Percentiles rank a stretch among this genome's conserved stretches.
Conservation (phyloP, 2,329 filamentous ascomycete species). For the Fusarium keratoplasticum region DNA sequence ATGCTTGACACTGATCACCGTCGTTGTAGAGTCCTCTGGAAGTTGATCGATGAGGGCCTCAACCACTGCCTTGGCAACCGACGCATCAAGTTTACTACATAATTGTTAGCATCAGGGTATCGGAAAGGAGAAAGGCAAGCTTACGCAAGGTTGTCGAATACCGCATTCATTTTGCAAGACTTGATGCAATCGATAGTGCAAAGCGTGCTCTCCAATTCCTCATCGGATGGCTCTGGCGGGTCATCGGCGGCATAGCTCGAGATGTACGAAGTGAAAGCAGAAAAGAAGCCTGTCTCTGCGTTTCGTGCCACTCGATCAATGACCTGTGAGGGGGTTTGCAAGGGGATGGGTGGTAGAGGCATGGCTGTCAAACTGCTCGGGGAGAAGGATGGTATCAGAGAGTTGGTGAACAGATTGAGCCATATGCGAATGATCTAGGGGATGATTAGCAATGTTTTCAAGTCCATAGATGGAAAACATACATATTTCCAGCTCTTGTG, state of each 20-base stretch:
- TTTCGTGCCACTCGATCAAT: conserved; percentile 87
- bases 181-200: conserved; percentile 95
- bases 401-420: conserved; percentile 96
- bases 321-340: conserved; percentile 91
- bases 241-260: conserved; percentile 99
- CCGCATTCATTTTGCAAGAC: conserved; percentile 84
- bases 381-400: conserved; percentile 86
- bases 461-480: conserved; percentile 52
- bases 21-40: conserved; percentile 82
- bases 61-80: conserved; percentile 57
- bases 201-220: conserved; percentile 95
- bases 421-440: conserved; percentile 86
- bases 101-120: background rate
- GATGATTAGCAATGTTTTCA: conserved; percentile 32
- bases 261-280: conserved; percentile 94
- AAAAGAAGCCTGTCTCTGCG: conserved; percentile 87
- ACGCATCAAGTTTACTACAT: conserved; percentile 53
- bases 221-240: conserved; percentile 95
- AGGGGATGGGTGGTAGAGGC: conserved; percentile 82
- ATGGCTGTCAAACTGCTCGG: conserved; percentile 71
- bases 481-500: conserved; percentile 83
- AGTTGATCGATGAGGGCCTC: conserved; percentile 82
- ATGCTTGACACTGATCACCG: conserved; percentile 90
- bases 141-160: conserved; percentile 86
- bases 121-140: conserved; percentile 43